Conservation (phyloP, 768 basidiomycete genomes). For the Amyloporia xantha region DNA sequence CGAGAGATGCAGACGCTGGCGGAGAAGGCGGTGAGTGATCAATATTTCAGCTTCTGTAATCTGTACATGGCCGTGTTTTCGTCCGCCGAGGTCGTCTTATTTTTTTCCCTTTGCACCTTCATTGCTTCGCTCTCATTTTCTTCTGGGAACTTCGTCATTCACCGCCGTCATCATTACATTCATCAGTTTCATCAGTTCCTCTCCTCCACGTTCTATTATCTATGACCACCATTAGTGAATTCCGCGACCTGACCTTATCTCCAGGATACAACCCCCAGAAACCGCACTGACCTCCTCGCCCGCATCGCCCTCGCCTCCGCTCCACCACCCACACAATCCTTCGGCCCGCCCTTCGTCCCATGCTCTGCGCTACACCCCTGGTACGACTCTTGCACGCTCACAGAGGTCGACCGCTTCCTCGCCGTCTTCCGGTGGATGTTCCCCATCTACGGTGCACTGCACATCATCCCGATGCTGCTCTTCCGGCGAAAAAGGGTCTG, state of each 20-base stretch:
- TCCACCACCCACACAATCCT: slow-evolving; percentile 25
- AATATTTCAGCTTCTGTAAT: too few relatives aligned
- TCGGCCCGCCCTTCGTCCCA: slow-evolving; percentile 46
- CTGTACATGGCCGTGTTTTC: too few relatives aligned
- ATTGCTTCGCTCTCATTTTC: too few relatives aligned
- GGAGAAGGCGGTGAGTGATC: slow-evolving; percentile 31
- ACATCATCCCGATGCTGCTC: slow-evolving; percentile 79
- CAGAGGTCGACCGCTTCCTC: slow-evolving; percentile 66
- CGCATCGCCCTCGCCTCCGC: slow-evolving; percentile 34
- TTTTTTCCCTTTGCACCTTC: too few relatives aligned
- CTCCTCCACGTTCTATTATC: too few relatives aligned
- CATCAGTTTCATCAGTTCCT: too few relatives aligned
- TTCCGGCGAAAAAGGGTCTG: slow-evolving; percentile 69
- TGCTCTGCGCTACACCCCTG: slow-evolving; percentile 80
- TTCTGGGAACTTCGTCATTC: too few relatives aligned
- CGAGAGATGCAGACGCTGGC: slow-evolving; percentile 51
- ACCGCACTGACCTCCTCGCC: slow-evolving; percentile 41
- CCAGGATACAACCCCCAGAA: slow-evolving; percentile 49
- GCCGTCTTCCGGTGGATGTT: slow-evolving; percentile 80
- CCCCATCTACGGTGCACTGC: slow-evolving; percentile 82
- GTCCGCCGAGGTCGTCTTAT: too few relatives aligned
- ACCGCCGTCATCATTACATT: too few relatives aligned
- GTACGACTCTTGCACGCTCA: slow-evolving; percentile 49
- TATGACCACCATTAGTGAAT: background rate
- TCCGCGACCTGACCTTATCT: background rate